phyloP scores from a whole-genome alignment of 441 rosid species.

The Populus hybrid region DNA sequence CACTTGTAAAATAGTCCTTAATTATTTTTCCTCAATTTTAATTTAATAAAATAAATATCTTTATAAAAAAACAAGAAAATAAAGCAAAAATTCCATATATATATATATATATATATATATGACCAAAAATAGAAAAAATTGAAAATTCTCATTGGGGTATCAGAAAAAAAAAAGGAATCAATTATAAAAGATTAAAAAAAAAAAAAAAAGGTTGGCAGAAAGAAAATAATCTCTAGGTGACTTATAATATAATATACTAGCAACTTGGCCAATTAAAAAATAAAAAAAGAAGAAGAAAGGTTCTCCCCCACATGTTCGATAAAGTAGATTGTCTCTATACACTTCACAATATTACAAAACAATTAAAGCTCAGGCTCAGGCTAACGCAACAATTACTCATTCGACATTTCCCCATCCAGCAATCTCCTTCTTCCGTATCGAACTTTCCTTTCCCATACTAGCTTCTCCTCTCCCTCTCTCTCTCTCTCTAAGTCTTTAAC shows the following conservation, averaged over 20 bases:
- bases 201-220: too few relatives aligned
- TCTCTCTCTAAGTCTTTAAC: background rate
- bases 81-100: background rate
- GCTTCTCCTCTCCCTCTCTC: too few relatives aligned
- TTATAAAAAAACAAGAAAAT: too few relatives aligned
- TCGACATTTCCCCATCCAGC: background rate
- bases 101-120: too few relatives aligned
- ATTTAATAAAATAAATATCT: background rate
- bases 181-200: too few relatives aligned
- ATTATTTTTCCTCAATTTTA: too few relatives aligned
- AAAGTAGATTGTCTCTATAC: background rate
- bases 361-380: background rate
- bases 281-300: background rate
- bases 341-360: background rate
- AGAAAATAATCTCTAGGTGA: too few relatives aligned
- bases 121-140: too few relatives aligned
- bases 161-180: too few relatives aligned
- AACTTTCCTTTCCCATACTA: background rate
- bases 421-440: background rate
- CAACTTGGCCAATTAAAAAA: constrained; percentile 8
- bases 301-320: background rate
- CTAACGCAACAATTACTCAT: background rate
- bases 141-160: background rate
- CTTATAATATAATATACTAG: background rate
- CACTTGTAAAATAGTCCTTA: background rate